Percentiles rank a stretch among this genome's conserved stretches.
phyloP scores from a whole-genome alignment of 495 filamentous ascomycete species.

The Penicillium macrosclerotiorum region DNA sequence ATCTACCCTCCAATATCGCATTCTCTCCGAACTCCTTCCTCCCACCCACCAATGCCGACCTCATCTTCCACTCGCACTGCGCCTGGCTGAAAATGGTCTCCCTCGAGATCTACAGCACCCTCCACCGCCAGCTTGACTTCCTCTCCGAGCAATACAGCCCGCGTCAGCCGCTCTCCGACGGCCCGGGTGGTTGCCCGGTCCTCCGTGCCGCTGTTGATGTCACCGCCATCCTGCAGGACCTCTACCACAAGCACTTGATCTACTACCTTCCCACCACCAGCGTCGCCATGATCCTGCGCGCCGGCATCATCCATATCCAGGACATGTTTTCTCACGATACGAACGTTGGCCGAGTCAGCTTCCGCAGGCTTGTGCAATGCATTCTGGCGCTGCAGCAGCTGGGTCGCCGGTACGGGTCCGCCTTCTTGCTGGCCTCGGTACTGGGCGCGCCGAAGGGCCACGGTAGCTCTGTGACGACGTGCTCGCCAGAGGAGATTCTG shows the following conservation, averaged over 20 bases:
- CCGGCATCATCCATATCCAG: constrained; percentile 12
- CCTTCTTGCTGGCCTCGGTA: constrained; percentile 6
- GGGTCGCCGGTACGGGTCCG: constrained; percentile 4
- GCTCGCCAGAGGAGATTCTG: constrained; percentile 5
- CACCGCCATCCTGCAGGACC: constrained; percentile 5
- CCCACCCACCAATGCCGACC: not conserved
- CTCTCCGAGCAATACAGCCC: constrained; percentile 5
- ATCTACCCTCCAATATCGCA: not conserved
- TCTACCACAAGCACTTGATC: constrained; percentile 6
- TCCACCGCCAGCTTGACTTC: constrained; percentile 12
- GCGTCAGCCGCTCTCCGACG: constrained; percentile 1
- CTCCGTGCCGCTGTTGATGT: constrained; percentile 6
- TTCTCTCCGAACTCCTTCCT: constrained; percentile 5
- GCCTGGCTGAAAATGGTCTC: constrained; percentile 12
- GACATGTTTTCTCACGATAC: constrained; percentile 4
- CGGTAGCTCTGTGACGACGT: not conserved
- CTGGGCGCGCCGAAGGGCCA: not conserved
- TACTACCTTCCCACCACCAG: constrained; percentile 10
- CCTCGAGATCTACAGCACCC: constrained; percentile 2
- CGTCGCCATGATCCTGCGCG: constrained; percentile 9
- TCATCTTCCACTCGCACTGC: constrained; percentile 7
- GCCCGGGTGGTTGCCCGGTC: not conserved
- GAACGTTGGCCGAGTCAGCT: not conserved
- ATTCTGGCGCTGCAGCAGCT: constrained; percentile 8
- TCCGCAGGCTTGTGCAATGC: constrained; percentile 1